Percentiles rank a stretch among this genome's conserved stretches.
Conservation (phyloP, 2,329 filamentous ascomycete species). For the Cladosporium oxysporum region DNA sequence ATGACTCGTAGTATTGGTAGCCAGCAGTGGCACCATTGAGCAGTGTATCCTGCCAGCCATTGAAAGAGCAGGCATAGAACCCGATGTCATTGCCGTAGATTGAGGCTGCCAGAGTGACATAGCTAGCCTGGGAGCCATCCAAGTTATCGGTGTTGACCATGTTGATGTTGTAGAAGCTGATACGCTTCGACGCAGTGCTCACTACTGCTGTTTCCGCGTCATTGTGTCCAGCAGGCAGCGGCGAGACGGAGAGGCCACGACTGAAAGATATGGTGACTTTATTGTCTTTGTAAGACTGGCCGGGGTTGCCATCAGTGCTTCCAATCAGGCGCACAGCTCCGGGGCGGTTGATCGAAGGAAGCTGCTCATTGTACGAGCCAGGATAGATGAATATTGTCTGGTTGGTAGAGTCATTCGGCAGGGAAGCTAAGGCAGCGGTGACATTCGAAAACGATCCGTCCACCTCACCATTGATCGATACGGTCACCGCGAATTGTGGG, state of each 20-base stretch:
- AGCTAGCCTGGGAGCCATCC: constrained; percentile 33
- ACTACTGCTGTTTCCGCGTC: constrained; percentile 48
- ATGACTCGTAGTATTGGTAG: constrained; percentile 44
- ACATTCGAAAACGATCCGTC: constrained; percentile 38
- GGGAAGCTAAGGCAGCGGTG: constrained; percentile 40
- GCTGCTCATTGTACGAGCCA: constrained; percentile 47
- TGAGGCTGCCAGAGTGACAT: constrained; percentile 38
- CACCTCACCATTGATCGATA: constrained; percentile 39
- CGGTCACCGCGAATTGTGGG: constrained; percentile 45
- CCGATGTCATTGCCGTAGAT: constrained; percentile 38
- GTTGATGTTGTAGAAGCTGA: constrained; percentile 38
- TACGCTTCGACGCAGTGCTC: constrained; percentile 45
- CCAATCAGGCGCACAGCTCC: constrained; percentile 44
- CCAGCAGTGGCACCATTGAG: constrained; percentile 34
- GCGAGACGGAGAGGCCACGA: constrained; percentile 38
- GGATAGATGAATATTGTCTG: constrained; percentile 46
- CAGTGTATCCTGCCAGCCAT: constrained; percentile 37
- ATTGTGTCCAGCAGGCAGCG: constrained; percentile 43
- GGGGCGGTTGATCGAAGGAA: constrained; percentile 42
- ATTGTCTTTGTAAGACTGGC: constrained; percentile 41
- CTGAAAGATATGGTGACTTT: constrained; percentile 39
- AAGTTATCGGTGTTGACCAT: constrained; percentile 38
- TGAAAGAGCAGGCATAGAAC: constrained; percentile 36
- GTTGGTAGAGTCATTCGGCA: constrained; percentile 37
- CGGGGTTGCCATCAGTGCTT: constrained; percentile 37